Base-by-base conservation (phyloP, 352 stramenopile genomes). In the Globisporangium cylindrosporum region DNA sequence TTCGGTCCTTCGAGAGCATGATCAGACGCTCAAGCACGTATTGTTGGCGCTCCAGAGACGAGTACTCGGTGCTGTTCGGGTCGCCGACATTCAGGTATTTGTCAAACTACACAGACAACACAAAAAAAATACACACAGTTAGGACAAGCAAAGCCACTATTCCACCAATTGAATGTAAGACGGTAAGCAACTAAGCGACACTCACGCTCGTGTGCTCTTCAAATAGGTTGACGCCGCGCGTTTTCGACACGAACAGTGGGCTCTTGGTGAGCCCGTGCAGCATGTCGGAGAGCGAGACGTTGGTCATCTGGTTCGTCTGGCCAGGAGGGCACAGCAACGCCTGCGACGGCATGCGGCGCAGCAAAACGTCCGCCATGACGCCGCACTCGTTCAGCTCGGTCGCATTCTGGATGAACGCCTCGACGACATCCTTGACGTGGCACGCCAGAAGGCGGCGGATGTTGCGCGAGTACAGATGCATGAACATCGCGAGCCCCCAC, bases 1-100 rank as follows among this genome's bases (percentile, higher is more conserved):
- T 93, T 56, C 88, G 84, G 69, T 95, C 88, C 64, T 94, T 93
- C 10, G 86, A 92, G n/a, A 95, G 71, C 84, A 93, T 88, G 72
- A 93, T 88, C 36, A 95, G 69, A 22, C 88, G 81, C 69, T 95
- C 84, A 8, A 95, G 73, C 29, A 92, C 86, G 74, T 95, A 95
- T 59, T 94, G 81, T 68, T 94, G 86, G 24, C 84, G 81, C 58
- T 94, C 86, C 24, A 93, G 70, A 22, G 84, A 92, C 32, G 82
- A 87, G 71, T 89, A 91, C 56, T 89, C 84, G 6, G 77, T 83
- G 60, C 73, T 89, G 55, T 77, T 88, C 25, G 82, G 75, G 58
- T 94, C 84, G 25, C 85, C 87, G 7, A 95, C 88, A 59, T 92
- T 93, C 62, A 95, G 66, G 74, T 95, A 95, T 72, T 95, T 95